A percentile compares a stretch with the other conserved stretches of the same genome.
These are phyloP conservation scores for Malassezia caprae DNA, from an alignment of 1,284 basidiomycete genomes.

Conservation along the genomic window DNA sequence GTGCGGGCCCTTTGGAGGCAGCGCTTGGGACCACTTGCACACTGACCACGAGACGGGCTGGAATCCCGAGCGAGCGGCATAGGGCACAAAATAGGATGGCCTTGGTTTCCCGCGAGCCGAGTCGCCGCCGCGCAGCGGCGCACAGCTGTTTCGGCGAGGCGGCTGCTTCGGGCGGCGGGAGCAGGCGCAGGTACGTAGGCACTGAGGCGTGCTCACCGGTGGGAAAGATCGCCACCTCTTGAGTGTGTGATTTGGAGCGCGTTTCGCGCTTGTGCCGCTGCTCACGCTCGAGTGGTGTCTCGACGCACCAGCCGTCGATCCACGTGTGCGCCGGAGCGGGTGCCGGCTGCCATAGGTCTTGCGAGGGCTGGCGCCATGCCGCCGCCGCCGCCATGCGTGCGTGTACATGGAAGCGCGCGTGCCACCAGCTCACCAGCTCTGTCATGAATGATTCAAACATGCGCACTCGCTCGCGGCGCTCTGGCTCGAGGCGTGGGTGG, in stretches of 20 bases:
- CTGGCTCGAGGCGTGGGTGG: constrained; percentile 35
- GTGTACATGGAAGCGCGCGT: constrained; percentile 31
- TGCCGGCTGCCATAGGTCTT: constrained; percentile 31
- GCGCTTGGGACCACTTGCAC: constrained; percentile 64
- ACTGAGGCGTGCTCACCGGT: constrained; percentile 22
- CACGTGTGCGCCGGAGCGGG: constrained; percentile 24
- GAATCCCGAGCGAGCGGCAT: constrained; percentile 75
- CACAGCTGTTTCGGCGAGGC: constrained; percentile 71
- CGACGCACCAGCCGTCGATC: constrained; percentile 43
- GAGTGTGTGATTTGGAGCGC: background rate
- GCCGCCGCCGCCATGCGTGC: constrained; percentile 28
- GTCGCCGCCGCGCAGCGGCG: constrained; percentile 71
- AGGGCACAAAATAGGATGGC: constrained; percentile 84
- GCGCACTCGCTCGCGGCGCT: constrained; percentile 42
- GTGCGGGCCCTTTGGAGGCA: constrained; percentile 5
- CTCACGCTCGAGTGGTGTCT: constrained; percentile 31
- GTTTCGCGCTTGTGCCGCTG: constrained; percentile 27
- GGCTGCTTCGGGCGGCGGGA: constrained; percentile 60
- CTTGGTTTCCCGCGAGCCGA: constrained; percentile 74
- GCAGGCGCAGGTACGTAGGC: constrained; percentile 44
- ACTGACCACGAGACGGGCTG: constrained; percentile 76
- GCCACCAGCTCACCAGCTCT: constrained; percentile 44
- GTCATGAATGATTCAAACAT: constrained; percentile 43
- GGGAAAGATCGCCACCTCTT: constrained; percentile 51
- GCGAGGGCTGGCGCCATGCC: constrained; percentile 38